These are phyloP conservation scores for Microdochium trichocladiopsis DNA, from an alignment of 2,329 filamentous ascomycete species.

Conservation along the genomic window DNA sequence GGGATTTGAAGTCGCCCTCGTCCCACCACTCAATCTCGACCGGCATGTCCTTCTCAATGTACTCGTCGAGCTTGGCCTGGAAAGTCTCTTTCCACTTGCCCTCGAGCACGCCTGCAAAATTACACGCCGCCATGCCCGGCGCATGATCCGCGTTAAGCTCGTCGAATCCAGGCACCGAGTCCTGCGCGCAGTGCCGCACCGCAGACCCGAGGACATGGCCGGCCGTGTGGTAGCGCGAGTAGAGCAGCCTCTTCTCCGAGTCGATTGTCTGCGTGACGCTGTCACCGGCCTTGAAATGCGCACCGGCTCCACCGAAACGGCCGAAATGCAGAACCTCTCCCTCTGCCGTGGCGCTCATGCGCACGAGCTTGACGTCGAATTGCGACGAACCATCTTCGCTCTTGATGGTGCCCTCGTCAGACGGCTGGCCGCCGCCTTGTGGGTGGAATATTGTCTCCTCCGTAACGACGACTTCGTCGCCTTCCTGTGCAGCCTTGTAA, in stretches of 20 bases:
- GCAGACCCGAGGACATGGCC: slow-evolving; percentile 67
- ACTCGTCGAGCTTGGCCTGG: slow-evolving; percentile 53
- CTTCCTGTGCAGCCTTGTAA: slow-evolving; percentile 47
- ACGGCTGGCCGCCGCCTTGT: slow-evolving; percentile 69
- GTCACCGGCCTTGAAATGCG: slow-evolving; percentile 31
- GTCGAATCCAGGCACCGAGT: slow-evolving; percentile 44
- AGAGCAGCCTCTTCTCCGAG: slow-evolving; percentile 48
- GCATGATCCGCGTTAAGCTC: slow-evolving; percentile 69
- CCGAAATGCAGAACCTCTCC: slow-evolving; percentile 61
- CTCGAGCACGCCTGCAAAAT: slow-evolving; percentile 62
- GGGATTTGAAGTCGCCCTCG: slow-evolving; percentile 50
- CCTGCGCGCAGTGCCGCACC: slow-evolving; percentile 49
- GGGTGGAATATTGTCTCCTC: slow-evolving; percentile 67
- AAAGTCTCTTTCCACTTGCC: slow-evolving; percentile 55
- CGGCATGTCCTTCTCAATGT: slow-evolving; percentile 45
- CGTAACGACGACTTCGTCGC: slow-evolving; percentile 52
- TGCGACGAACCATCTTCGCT: slow-evolving; percentile 11
- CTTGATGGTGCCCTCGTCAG: slow-evolving; percentile 54
- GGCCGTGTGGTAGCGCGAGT: slow-evolving; percentile 66
- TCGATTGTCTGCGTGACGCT: slow-evolving; percentile 52
- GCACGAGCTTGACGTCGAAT: slow-evolving; percentile 51
- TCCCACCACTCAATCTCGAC: slow-evolving; percentile 63
- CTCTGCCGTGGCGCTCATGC: slow-evolving; percentile 40
- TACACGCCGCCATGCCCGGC: slow-evolving; percentile 58
- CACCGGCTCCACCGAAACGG: slow-evolving; percentile 32